Conservation (phyloP, 1,139 yeast genomes). For the Pichia sp. region DNA sequence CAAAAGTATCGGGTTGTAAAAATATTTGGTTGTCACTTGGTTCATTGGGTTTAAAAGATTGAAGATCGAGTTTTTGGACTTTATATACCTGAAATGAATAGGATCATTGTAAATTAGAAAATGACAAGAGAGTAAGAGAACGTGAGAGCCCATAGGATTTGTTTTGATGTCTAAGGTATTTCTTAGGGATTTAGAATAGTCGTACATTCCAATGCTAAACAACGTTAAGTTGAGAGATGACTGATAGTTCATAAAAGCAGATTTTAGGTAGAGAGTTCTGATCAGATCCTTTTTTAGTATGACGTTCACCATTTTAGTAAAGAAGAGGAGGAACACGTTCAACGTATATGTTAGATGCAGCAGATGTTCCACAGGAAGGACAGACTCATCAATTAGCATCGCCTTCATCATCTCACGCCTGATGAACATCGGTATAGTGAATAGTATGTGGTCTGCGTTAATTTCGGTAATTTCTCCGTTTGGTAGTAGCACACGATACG, state of each 20-base stretch:
- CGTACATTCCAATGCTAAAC: conserved; percentile 9
- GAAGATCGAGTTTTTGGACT: conserved; percentile 11
- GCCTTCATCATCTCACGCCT: conserved; percentile 1
- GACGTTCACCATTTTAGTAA: conserved; percentile 5
- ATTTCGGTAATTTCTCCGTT: conserved; percentile 18
- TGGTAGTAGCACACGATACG: conserved; percentile 17
- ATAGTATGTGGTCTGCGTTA: conserved; percentile 17
- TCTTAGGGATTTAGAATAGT: conserved; percentile 13
- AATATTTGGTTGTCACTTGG: conserved; percentile 20
- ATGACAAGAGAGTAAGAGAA: conserved; percentile 22
- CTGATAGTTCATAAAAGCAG: conserved; percentile 16
- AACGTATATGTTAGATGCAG: conserved; percentile 11
- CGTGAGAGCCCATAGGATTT: conserved; percentile 12
- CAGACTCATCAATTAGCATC: background rate
- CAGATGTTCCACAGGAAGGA: background rate
- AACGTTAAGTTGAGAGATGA: conserved; percentile 12
- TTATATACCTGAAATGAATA: conserved; percentile 21
- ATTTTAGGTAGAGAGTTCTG: conserved; percentile 10
- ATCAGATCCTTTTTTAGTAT: conserved; percentile 13
- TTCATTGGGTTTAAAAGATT: conserved; percentile 19
- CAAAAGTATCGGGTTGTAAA: conserved; percentile 23
- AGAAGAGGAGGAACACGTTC: conserved; percentile 14
- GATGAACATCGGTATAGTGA: conserved; percentile 19
- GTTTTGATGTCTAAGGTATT: conserved; percentile 5
- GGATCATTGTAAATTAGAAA: conserved; percentile 26